Evolutionary conservation across 2,329 filamentous ascomycete genomes (phyloP).

Genomic region (Lasiodiplodia citricola): DNA sequence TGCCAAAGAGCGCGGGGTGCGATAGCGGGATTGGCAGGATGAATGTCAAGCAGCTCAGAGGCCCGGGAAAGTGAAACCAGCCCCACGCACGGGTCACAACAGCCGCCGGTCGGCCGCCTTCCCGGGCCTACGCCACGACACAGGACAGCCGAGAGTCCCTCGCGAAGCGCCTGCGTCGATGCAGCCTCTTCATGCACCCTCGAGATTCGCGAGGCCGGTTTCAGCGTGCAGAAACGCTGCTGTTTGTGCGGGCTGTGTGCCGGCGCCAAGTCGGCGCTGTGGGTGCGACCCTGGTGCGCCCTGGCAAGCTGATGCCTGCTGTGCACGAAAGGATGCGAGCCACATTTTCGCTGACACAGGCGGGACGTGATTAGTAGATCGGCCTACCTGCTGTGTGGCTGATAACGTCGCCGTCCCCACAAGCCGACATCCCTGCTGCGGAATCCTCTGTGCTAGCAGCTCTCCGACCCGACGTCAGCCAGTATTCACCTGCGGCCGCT

Average conservation of each 20-base stretch:
- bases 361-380: constrained; percentile 1
- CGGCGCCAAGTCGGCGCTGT: background rate
- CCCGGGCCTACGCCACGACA: background rate
- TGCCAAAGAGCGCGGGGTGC: constrained; percentile 12
- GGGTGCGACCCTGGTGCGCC: background rate
- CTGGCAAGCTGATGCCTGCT: background rate
- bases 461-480: background rate
- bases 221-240: constrained; percentile 12
- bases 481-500: background rate
- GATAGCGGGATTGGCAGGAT: constrained; percentile 17
- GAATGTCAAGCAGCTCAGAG: constrained; percentile 13
- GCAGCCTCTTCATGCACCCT: background rate
- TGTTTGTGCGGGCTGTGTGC: background rate
- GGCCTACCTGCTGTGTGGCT: background rate
- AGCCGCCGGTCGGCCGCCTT: background rate
- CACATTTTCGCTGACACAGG: constrained; percentile 11
- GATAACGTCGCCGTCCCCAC: background rate
- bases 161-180: background rate
- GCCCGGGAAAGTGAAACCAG: constrained; percentile 16
- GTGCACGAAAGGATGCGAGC: background rate
- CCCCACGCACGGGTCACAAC: constrained; percentile 8
- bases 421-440: background rate
- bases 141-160: background rate
- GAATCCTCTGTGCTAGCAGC: background rate
- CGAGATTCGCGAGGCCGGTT: constrained; percentile 2